These are phyloP conservation scores for Aureobasidium sp. DNA, from an alignment of 2,329 filamentous ascomycete species.

Conservation along the genomic window DNA sequence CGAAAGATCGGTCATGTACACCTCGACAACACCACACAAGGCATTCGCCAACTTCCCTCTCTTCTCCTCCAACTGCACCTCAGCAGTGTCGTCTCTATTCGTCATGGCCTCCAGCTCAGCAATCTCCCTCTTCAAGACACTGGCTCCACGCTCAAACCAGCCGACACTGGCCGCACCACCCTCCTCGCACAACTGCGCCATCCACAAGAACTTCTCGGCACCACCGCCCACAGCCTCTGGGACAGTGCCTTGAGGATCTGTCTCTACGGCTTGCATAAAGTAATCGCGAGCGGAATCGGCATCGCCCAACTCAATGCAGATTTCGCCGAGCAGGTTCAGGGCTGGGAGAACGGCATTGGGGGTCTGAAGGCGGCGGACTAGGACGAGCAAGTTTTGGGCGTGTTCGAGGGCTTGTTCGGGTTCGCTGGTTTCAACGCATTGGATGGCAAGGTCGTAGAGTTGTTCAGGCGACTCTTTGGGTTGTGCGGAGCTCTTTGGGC, in stretches of 20 bases:
- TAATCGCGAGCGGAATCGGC: constrained; percentile 62
- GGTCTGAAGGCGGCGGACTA: constrained; percentile 28
- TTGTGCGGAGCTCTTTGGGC: constrained; percentile 21
- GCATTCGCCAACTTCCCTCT: constrained; percentile 77
- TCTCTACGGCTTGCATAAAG: constrained; percentile 63
- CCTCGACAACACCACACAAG: constrained; percentile 89
- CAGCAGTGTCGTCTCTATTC: constrained; percentile 27
- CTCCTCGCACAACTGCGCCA: constrained; percentile 75
- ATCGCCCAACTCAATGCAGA: constrained; percentile 75
- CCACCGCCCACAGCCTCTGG: constrained; percentile 69
- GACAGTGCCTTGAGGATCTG: constrained; percentile 67
- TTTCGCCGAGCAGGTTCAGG: constrained; percentile 70
- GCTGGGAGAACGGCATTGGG: constrained; percentile 47
- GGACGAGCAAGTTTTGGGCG: constrained; percentile 45
- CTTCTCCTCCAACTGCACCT: constrained; percentile 52
- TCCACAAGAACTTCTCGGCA: constrained; percentile 87
- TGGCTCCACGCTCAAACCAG: constrained; percentile 61
- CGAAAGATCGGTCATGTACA: constrained; percentile 98
- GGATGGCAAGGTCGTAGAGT: constrained; percentile 48
- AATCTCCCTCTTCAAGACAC: constrained; percentile 64
- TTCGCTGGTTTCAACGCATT: constrained; percentile 50
- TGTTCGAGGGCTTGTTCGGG: constrained; percentile 48
- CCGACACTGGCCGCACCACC: constrained; percentile 51
- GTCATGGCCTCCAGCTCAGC: constrained; percentile 48
- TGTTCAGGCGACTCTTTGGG: constrained; percentile 43